Evolutionary conservation across 371 early-diverging fungal species (phyloP), one percentile per base, ranked within the genome.

Genomic region (Mucor mucedo): DNA sequence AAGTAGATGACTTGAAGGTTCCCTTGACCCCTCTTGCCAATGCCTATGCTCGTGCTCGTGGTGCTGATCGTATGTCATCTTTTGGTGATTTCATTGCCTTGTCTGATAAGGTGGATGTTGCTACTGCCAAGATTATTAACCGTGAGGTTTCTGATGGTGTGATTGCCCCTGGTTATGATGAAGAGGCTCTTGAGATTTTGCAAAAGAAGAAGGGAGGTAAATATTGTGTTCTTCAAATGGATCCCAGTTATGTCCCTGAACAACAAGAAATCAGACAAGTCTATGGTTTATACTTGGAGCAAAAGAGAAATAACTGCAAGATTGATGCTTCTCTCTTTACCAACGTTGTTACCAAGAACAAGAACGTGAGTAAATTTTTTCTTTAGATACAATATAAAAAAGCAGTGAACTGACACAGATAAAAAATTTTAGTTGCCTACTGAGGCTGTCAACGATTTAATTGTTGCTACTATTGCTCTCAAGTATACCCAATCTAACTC

Each of bases 401-500:
- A 21, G 21, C 21, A 21, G 1, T 21, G 21, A 21, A 21, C 21
- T 21, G 21, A 21, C 21, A 21, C 1, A 21, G 21, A 21, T 21
- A 21, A n/a, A n/a, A n/a, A n/a, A 21, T 21, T 21, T 21, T 21
- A 21, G 21, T 63, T 95, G 42, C 79, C 94, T 32, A 83, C 87
- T 61, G 77, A 76, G 11, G 93, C 92, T 47, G 65, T 89, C 55
- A 86, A 90, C 54, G 97, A 97, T 71, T 75, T 98, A 77, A 86
- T 95, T 45, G 98, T 98, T 38, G 98, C 98, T 13, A 95, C 95
- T 8, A 95, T 98, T 73, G 95, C 98, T 32, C 86, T 96, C 63
- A 98, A 98, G 79, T 98, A 95, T 88, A 96, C 97, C 52, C 98
- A 98, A 83, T 93, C 93, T 69, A 98, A 98, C 89, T 96, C 96